Conservation (phyloP, 2,329 filamentous ascomycete species). For the Arthrobotrys conoides region DNA sequence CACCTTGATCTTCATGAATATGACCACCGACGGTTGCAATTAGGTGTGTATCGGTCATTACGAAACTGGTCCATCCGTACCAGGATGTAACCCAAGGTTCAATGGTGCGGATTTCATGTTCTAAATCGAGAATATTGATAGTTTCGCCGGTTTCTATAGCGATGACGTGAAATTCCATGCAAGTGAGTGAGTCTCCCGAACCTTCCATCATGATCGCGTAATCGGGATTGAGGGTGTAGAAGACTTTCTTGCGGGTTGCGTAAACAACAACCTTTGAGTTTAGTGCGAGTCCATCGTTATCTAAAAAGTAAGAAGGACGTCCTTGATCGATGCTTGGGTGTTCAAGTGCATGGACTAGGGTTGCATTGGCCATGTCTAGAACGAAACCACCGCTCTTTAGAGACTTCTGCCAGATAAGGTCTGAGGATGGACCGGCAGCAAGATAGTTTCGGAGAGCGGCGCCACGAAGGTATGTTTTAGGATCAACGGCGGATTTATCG, state of each 20-base stretch:
- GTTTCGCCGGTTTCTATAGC: slow-evolving; percentile 62
- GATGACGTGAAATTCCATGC: slow-evolving; percentile 64
- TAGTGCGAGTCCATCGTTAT: slow-evolving; percentile 62
- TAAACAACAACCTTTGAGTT: slow-evolving; percentile 62
- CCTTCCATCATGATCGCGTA: background rate
- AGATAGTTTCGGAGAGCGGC: slow-evolving; percentile 35
- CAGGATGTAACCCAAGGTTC: background rate
- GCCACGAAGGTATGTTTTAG: slow-evolving; percentile 39
- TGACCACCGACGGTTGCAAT: slow-evolving; percentile 62
- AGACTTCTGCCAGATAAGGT: slow-evolving; percentile 60
- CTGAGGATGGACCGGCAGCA: slow-evolving; percentile 46
- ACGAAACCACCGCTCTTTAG: slow-evolving; percentile 15
- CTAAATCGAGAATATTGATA: slow-evolving; percentile 62
- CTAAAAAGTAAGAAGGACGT: slow-evolving; percentile 60
- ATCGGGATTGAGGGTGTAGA: background rate
- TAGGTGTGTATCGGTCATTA: slow-evolving; percentile 62
- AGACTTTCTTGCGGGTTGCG: slow-evolving; percentile 61
- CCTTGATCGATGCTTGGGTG: slow-evolving; percentile 24
- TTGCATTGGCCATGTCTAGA: slow-evolving; percentile 9
- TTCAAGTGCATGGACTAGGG: slow-evolving; percentile 39
- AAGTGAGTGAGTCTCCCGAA: slow-evolving; percentile 34
- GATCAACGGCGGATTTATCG: slow-evolving; percentile 33
- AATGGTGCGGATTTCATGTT: slow-evolving; percentile 59
- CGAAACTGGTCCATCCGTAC: slow-evolving; percentile 63
- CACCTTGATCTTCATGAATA: slow-evolving; percentile 35